phyloP scores from a whole-genome alignment of 2,329 filamentous ascomycete species.

The Paramyrothecium sp. region DNA sequence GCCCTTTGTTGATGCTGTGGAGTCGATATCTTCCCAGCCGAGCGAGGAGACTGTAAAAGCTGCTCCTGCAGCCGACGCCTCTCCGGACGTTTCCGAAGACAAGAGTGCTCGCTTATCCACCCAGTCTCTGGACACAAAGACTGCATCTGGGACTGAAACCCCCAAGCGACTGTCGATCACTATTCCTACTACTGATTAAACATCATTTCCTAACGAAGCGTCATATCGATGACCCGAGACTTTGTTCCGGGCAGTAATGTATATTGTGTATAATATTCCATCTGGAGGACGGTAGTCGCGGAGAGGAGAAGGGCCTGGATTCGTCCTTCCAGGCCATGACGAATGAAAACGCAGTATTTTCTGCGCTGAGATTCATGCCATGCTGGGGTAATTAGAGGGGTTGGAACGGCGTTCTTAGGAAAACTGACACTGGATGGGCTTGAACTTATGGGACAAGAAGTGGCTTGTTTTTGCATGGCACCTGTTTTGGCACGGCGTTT shows the following conservation, averaged over 20 bases:
- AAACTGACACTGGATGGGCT: no score
- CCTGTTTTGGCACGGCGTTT: no score
- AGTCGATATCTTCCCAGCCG: not conserved
- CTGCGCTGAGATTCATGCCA: no score
- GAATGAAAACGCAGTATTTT: no score
- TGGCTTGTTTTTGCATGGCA: no score
- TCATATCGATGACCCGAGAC: not conserved
- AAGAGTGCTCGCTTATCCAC: constrained; percentile 21
- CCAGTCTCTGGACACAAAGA: constrained; percentile 24
- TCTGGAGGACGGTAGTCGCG: not conserved
- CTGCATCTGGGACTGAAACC: constrained; percentile 16
- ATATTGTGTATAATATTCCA: constrained; percentile 15
- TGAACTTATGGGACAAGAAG: no score
- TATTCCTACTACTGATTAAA: constrained; percentile 18
- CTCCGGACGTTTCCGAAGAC: not conserved
- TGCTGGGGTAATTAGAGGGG: not conserved
- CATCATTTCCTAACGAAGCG: not conserved
- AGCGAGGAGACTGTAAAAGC: not conserved
- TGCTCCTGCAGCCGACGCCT: not conserved
- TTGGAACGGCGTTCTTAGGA: not conserved
- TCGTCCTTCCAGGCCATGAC: not conserved
- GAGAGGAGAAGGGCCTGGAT: not conserved
- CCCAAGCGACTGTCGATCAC: constrained; percentile 26
- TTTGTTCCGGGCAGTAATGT: constrained; percentile 10
- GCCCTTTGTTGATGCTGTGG: not conserved